Evolutionary conservation across 805 yeast species (phyloP), one percentile per base, ranked within the genome.

Genomic region (Suhomyces pyralidae): DNA sequence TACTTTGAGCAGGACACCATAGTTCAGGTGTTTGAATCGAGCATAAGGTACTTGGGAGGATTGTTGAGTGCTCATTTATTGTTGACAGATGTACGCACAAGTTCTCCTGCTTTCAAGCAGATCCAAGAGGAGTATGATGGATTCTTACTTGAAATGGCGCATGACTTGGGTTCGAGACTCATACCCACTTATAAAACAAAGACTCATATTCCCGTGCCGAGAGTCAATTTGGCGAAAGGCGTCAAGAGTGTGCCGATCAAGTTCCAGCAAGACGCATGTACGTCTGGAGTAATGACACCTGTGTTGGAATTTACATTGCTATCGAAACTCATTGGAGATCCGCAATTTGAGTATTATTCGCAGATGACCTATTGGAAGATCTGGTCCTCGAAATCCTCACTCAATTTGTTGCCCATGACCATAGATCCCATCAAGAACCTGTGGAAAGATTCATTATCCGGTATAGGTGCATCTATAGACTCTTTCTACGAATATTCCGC

Each of bases 381-480:
- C 4, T 91, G 97, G 97, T 68, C 78, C 4, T 72, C 83, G 2
- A 73, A 92, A 54, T 80, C 88, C 51, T 60, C 67, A 1, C 64
- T 88, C 12, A 83, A 88, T 57, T 71, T 93, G 26, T 61, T 93
- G 12, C 96, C 97, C 2, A 86, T 88, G 89, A 78, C 92, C 0
- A 73, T 91, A 4, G 84, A 86, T 55, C 86, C 92, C 0, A 61
- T 74, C 1, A 68, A 75, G 0, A 82, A 83, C 34, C 62, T 65
- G 38, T 84, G 89, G 82, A 68, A 74, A 40, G 86, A 86, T 51
- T 65, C 78, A 0, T 68, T 83, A 40, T 82, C 94, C 0, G 97
- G 97, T 0, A 78, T 88, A 8, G 97, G 98, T 2, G 97, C 97
- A 0, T 87, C 96, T 2, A 81, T 90, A 14, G 98, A 92, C 67